These are phyloP conservation scores for Croton setiger DNA, from an alignment of 441 rosid species.

Conservation along the genomic window DNA sequence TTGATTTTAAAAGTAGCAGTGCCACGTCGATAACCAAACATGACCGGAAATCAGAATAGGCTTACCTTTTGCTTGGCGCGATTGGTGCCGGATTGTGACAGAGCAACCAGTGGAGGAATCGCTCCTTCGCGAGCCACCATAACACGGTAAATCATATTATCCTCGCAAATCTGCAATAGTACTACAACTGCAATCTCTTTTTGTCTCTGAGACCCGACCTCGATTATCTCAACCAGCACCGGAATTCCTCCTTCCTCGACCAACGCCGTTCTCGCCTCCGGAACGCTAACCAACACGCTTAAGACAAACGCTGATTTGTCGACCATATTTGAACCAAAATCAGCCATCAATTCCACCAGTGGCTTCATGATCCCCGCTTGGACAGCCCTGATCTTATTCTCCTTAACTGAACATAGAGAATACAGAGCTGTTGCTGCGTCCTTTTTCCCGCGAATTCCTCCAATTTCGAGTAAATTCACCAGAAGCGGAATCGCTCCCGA, in stretches of 20 bases:
- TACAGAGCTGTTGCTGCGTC: slow-evolving; percentile 90
- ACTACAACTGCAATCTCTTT: slow-evolving; percentile 73
- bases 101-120: slow-evolving; percentile 77
- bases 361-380: slow-evolving; percentile 78
- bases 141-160: slow-evolving; percentile 50
- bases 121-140: slow-evolving; percentile 94
- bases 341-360: slow-evolving; percentile 86
- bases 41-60: slow-evolving; percentile 2
- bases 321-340: slow-evolving; percentile 90
- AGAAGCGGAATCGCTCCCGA: slow-evolving; percentile 80
- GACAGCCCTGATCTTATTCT: slow-evolving; percentile 78
- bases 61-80: slow-evolving; percentile 83
- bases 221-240: slow-evolving; percentile 83
- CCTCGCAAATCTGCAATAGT: slow-evolving; percentile 66
- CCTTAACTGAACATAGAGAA: slow-evolving; percentile 67
- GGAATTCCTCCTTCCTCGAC: slow-evolving; percentile 95
- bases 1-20: slow-evolving; percentile 7
- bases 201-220: slow-evolving; percentile 80
- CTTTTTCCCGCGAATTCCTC: slow-evolving; percentile 81
- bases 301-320: slow-evolving; percentile 82
- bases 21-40: slow-evolving; percentile 27
- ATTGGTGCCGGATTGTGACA: slow-evolving; percentile 78
- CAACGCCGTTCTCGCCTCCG: slow-evolving; percentile 66
- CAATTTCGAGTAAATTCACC: slow-evolving; percentile 62
- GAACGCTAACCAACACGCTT: slow-evolving; percentile 47